phyloP scores from a whole-genome alignment of 371 early-diverging fungal genomes.

The Mucor irregularis region DNA sequence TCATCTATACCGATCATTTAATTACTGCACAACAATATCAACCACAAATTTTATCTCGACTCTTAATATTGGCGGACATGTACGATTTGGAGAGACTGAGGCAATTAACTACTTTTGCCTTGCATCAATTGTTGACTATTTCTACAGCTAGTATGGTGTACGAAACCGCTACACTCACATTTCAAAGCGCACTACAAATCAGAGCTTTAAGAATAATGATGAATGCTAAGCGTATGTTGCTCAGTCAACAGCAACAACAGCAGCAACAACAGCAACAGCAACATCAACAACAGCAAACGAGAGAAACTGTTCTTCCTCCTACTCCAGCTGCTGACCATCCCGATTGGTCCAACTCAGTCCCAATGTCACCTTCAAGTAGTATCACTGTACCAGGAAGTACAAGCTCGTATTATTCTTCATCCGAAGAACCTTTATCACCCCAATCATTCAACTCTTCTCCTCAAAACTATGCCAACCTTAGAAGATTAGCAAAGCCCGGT shows the following conservation, averaged over 20 bases:
- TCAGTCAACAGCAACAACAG: constrained; percentile 6
- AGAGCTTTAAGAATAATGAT: constrained; percentile 54
- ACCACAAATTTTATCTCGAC: constrained; percentile 56
- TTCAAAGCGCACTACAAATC: constrained; percentile 53
- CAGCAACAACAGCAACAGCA: constrained; percentile 3
- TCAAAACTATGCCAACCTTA: neutral
- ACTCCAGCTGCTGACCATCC: constrained; percentile 10
- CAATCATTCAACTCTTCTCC: constrained; percentile 19
- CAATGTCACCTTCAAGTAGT: constrained; percentile 61
- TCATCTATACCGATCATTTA: constrained; percentile 65
- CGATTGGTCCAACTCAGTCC: constrained; percentile 32
- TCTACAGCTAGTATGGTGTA: constrained; percentile 62
- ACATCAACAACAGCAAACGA: neutral
- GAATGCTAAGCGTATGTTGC: constrained; percentile 32
- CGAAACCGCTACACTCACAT: constrained; percentile 53
- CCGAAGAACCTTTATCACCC: constrained; percentile 42
- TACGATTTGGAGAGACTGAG: constrained; percentile 57
- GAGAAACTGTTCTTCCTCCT: neutral
- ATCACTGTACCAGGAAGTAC: constrained; percentile 51
- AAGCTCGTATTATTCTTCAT: constrained; percentile 53
- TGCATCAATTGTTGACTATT: constrained; percentile 59
- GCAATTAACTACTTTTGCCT: constrained; percentile 46
- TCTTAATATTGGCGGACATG: constrained; percentile 57
- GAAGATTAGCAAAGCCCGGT: neutral
- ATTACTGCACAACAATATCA: constrained; percentile 55